These are phyloP conservation scores for Limnanthes douglasii DNA, from an alignment of 345 rosid species.

Conservation along the genomic window DNA sequence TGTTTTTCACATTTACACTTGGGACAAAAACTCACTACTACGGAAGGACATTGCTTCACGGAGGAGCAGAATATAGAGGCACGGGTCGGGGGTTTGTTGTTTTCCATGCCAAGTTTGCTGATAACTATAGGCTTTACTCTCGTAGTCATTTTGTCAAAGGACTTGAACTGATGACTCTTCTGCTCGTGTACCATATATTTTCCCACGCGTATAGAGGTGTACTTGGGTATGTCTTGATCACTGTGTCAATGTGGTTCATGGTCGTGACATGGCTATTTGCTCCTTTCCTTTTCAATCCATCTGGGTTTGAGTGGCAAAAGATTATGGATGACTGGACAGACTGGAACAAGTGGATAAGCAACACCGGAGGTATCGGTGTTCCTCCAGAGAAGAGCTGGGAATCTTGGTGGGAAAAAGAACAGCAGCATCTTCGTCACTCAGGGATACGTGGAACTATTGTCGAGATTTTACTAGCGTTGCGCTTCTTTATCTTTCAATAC, in stretches of 20 bases:
- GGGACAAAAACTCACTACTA: constrained; percentile 32
- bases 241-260: constrained; percentile 24
- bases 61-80: constrained; percentile 48
- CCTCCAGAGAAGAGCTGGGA: constrained; percentile 29
- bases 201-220: constrained; percentile 13
- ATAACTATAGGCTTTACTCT: constrained; percentile 31
- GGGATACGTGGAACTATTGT: constrained; percentile 16
- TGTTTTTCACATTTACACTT: constrained; percentile 35
- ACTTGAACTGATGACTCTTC: constrained; percentile 26
- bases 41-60: constrained; percentile 41
- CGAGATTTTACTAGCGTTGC: constrained; percentile 20
- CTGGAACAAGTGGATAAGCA: constrained; percentile 27
- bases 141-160: constrained; percentile 40
- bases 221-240: constrained; percentile 19
- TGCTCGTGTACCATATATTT: constrained; percentile 20
- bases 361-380: constrained; percentile 25
- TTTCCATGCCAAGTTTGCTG: constrained; percentile 55
- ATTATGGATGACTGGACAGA: constrained; percentile 32
- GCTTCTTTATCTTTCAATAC: constrained; percentile 26
- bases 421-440: constrained; percentile 20
- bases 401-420: constrained; percentile 40
- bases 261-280: constrained; percentile 32
- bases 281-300: constrained; percentile 31
- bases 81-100: constrained; percentile 70
- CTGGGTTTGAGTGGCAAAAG: constrained; percentile 36